phyloP scores from a whole-genome alignment of 495 filamentous ascomycete genomes.

The Xylaria curta region DNA sequence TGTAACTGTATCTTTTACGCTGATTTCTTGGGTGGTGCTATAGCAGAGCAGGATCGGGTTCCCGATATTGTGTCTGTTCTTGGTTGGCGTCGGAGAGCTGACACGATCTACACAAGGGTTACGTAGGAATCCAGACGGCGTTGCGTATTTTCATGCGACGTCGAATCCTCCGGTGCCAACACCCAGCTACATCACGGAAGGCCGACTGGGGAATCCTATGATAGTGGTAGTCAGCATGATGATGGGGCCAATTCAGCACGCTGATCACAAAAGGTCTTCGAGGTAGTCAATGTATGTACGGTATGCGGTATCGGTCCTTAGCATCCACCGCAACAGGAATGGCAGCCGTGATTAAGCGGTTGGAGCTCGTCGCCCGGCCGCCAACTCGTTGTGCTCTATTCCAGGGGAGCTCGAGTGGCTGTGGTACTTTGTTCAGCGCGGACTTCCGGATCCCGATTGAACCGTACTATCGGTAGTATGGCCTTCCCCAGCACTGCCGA shows the following conservation, averaged over 20 bases:
- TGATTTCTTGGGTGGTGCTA: neutral
- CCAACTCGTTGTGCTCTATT: neutral
- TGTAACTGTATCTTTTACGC: neutral
- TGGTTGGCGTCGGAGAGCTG: neutral
- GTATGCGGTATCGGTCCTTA: neutral
- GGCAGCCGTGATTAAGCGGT: conserved; percentile 9
- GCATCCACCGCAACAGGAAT: neutral
- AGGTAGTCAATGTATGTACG: neutral
- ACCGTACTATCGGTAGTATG: neutral
- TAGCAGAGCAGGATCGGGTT: neutral
- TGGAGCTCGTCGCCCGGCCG: conserved; percentile 11
- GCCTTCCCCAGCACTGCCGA: conserved; percentile 12
- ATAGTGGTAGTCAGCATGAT: neutral
- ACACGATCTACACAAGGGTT: conserved; percentile 6
- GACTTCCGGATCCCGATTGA: conserved; percentile 13
- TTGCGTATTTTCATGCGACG: conserved; percentile 20
- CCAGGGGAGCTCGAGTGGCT: neutral
- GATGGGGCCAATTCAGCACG: neutral
- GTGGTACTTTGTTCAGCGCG: conserved; percentile 9
- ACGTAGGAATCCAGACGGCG: conserved; percentile 3
- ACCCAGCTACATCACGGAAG: neutral
- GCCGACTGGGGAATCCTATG: conserved; percentile 10
- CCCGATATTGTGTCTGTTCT: neutral
- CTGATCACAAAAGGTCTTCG: neutral
- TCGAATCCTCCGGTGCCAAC: conserved; percentile 14